A percentile compares a stretch with the other conserved stretches of the same genome.
Conservation (phyloP, 176 grass and related monocot species). For the Calamus simplicifolius region DNA sequence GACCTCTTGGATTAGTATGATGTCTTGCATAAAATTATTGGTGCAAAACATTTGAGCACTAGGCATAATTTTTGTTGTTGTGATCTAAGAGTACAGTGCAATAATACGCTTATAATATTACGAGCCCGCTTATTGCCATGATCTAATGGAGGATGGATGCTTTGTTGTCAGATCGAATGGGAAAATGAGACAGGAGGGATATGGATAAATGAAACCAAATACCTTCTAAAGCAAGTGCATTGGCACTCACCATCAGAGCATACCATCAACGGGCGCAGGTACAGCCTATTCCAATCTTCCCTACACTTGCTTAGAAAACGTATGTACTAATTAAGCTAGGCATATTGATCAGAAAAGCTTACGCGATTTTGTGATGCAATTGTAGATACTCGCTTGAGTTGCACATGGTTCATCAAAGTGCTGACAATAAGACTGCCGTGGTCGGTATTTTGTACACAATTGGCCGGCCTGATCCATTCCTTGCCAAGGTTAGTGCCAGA, state of each 20-base stretch:
- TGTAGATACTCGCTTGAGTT: conserved; percentile 53
- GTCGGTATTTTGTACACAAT: conserved; percentile 43
- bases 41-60: not conserved
- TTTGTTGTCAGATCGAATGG: conserved; percentile 30
- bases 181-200: conserved; percentile 36
- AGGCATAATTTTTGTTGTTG: not conserved
- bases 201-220: conserved; percentile 40
- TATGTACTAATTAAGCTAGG: too few species aligned
- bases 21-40: not conserved
- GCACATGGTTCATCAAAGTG: conserved; percentile 61
- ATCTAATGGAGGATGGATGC: too few species aligned
- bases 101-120: too few species aligned
- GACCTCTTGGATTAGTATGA: too few species aligned
- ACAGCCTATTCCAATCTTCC: not conserved
- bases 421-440: conserved; percentile 31
- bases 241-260: conserved; percentile 87
- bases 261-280: conserved; percentile 39
- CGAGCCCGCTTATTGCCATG: too few species aligned
- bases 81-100: not conserved
- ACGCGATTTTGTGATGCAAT: not conserved
- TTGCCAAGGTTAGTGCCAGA: conserved; percentile 17
- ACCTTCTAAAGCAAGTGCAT: conserved; percentile 48
- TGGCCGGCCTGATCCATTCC: conserved; percentile 36
- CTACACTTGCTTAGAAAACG: too few species aligned
- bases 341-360: too few species aligned